phyloP scores from a whole-genome alignment of 345 rosid genomes.

The Toxicodendron radicans region DNA sequence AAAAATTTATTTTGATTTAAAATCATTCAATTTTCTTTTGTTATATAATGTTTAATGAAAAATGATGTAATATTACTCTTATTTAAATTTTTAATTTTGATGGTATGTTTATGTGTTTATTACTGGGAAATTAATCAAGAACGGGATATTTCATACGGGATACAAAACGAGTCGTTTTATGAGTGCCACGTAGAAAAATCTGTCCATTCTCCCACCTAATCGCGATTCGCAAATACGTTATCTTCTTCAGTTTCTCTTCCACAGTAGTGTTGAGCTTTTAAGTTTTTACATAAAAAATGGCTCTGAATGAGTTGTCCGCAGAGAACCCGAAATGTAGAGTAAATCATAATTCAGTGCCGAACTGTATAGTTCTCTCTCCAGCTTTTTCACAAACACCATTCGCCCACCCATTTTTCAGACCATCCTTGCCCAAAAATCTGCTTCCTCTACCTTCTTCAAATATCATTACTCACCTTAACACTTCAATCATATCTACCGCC shows the following conservation, averaged over 20 bases:
- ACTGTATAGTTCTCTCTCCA: slow-evolving; percentile 39
- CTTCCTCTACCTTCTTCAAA: slow-evolving; percentile 34
- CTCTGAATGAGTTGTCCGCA: slow-evolving; percentile 25
- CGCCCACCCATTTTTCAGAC: slow-evolving; percentile 31
- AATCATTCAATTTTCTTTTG: no score
- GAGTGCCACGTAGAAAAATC: background rate
- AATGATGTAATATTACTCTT: no score
- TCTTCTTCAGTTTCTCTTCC: background rate
- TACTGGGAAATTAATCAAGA: background rate
- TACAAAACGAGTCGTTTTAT: slow-evolving; percentile 14
- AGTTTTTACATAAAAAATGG: slow-evolving; percentile 24
- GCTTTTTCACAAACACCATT: slow-evolving; percentile 45
- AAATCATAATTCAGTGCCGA: slow-evolving; percentile 16
- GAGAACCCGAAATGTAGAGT: slow-evolving; percentile 22
- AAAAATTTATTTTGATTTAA: no score
- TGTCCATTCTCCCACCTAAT: slow-evolving; percentile 14
- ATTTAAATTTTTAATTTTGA: no score
- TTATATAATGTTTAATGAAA: no score
- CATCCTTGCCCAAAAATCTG: slow-evolving; percentile 26
- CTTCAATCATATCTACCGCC: slow-evolving; percentile 44
- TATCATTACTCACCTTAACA: slow-evolving; percentile 41
- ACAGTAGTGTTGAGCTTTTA: background rate
- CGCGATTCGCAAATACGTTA: background rate
- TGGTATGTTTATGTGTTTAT: no score
- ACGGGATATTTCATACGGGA: background rate